phyloP scores from a whole-genome alignment of 2,329 filamentous ascomycete genomes.

The Ramularia collo-cygni region DNA sequence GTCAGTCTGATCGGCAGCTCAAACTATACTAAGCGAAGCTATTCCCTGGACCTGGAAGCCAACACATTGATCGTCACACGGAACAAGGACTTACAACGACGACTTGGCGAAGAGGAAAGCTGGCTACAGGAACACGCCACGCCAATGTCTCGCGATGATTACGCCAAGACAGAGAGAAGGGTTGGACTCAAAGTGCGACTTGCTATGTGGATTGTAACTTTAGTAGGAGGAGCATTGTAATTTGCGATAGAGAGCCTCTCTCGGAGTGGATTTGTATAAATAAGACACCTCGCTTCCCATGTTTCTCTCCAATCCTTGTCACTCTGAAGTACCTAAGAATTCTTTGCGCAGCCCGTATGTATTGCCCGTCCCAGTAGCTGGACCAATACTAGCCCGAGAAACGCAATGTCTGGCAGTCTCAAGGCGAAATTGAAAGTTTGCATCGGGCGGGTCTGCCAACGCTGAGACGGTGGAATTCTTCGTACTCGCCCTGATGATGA shows the following conservation, averaged over 20 bases:
- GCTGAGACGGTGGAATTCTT: too few species aligned
- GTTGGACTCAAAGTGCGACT: conserved; percentile 79
- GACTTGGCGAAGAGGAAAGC: conserved; percentile 70
- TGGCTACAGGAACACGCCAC: conserved; percentile 71
- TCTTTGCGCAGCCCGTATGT: too few species aligned
- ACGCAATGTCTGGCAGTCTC: too few species aligned
- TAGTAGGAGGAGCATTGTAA: conserved; percentile 81
- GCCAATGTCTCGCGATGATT: conserved; percentile 66
- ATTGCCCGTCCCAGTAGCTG: too few species aligned
- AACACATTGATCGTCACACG: conserved; percentile 79
- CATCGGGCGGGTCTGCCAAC: too few species aligned
- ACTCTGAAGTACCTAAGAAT: too few species aligned
- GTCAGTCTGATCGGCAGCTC: conserved; percentile 83
- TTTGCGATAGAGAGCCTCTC: not conserved
- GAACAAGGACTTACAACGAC: conserved; percentile 62
- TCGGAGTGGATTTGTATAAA: not conserved
- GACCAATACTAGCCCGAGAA: not conserved
- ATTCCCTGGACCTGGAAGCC: conserved; percentile 84
- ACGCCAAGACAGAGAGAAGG: conserved; percentile 71
- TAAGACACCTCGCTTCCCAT: not conserved
- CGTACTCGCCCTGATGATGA: too few species aligned
- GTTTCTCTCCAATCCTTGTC: not conserved
- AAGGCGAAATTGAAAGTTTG: too few species aligned
- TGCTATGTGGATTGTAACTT: conserved; percentile 87
- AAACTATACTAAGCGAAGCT: conserved; percentile 93